These are phyloP conservation scores for Prunus davidiana DNA, from an alignment of 306 rosid genomes.

Conservation along the genomic window DNA sequence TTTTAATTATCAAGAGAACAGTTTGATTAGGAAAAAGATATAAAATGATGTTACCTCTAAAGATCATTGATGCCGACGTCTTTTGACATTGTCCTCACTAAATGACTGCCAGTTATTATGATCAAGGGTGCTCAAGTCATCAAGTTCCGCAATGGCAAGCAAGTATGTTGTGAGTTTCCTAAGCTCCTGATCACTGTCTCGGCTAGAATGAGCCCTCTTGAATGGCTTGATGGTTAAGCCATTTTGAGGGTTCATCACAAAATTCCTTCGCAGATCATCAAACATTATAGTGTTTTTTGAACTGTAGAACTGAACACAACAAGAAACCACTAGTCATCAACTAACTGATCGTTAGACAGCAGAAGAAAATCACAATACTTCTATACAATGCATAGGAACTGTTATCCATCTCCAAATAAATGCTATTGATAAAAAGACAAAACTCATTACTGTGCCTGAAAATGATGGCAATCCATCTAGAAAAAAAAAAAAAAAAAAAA, in stretches of 20 bases:
- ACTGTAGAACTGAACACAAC: conserved; percentile 63
- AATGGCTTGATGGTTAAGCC: conserved; percentile 90
- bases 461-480: not conserved
- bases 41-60: conserved; percentile 6
- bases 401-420: not conserved
- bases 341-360: not conserved
- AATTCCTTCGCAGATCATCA: conserved; percentile 89
- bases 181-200: conserved; percentile 80
- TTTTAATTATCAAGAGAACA: not conserved
- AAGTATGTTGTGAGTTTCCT: conserved; percentile 83
- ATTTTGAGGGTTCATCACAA: conserved; percentile 96
- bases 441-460: not conserved
- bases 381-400: not conserved
- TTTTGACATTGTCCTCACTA: conserved; percentile 60
- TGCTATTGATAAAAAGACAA: not conserved
- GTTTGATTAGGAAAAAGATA: not conserved
- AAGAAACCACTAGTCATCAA: conserved; percentile 25
- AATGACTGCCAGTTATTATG: conserved; percentile 65
- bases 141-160: conserved; percentile 88
- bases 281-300: conserved; percentile 84
- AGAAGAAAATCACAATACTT: conserved; percentile 2
- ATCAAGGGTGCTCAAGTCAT: conserved; percentile 73
- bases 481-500: not conserved
- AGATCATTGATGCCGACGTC: conserved; percentile 67
- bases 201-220: conserved; percentile 93